Evolutionary conservation across 2,329 filamentous ascomycete species (phyloP).

Genomic region (Apiospora rasikravindrae): DNA sequence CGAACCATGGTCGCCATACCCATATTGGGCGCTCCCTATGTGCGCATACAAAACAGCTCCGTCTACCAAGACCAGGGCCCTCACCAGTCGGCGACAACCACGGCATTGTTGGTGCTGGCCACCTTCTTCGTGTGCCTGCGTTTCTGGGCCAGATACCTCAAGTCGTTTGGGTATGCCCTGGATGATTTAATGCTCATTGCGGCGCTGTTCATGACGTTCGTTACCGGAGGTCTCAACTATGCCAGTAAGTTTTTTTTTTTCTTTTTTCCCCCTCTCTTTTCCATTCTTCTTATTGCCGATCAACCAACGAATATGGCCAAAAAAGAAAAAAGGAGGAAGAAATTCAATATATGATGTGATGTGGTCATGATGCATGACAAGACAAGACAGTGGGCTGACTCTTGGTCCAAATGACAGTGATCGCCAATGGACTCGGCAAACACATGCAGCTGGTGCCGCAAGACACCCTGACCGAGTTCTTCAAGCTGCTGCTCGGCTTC

Average conservation of each 20-base stretch:
- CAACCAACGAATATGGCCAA: not conserved
- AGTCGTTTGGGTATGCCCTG: constrained; percentile 20
- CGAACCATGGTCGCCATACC: not conserved
- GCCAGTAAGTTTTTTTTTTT: constrained; percentile 24
- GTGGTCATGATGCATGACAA: not conserved
- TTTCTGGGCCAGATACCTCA: constrained; percentile 26
- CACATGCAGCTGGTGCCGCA: constrained; percentile 16
- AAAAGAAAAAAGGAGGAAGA: no score
- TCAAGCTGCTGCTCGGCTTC: constrained; percentile 26
- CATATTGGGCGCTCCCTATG: not conserved
- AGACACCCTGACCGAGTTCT: constrained; percentile 17
- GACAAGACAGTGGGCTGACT: not conserved
- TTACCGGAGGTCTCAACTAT: constrained; percentile 26
- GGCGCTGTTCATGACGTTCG: constrained; percentile 24
- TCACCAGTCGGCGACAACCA: not conserved
- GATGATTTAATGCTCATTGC: constrained; percentile 25
- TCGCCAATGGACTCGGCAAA: constrained; percentile 26
- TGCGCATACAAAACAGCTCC: not conserved
- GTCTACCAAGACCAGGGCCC: not conserved
- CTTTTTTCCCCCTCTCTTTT: not conserved
- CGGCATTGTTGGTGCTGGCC: constrained; percentile 24
- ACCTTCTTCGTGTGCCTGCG: constrained; percentile 24
- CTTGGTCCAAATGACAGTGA: constrained; percentile 21
- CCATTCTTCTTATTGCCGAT: no score
- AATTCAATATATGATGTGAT: not conserved